A percentile compares a stretch with the other conserved stretches of the same genome.
These are phyloP conservation scores for Ganoderma sinense DNA, from an alignment of 1,284 basidiomycete genomes.

Conservation along the genomic window DNA sequence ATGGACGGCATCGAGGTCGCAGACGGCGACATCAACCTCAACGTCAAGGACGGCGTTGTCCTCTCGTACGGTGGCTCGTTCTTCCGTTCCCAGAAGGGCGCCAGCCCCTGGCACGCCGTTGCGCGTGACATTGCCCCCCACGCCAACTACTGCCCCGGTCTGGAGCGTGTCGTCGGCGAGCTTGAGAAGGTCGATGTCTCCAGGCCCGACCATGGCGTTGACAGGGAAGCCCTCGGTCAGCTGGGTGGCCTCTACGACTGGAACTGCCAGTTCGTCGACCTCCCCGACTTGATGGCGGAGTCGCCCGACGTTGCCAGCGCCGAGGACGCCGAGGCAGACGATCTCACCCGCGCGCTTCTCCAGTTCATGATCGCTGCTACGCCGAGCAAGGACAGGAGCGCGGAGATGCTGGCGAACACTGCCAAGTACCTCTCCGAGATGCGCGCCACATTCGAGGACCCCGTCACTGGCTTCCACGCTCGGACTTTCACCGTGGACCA, in stretches of 20 bases:
- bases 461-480: slow-evolving; percentile 57
- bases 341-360: slow-evolving; percentile 66
- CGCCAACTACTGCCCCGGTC: slow-evolving; percentile 59
- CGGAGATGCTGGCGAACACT: slow-evolving; percentile 62
- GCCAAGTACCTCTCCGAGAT: slow-evolving; percentile 60
- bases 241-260: too few relatives aligned
- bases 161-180: slow-evolving; percentile 48
- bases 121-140: slow-evolving; percentile 56
- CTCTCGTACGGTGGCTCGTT: too few relatives aligned
- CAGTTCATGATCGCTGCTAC: slow-evolving; percentile 83
- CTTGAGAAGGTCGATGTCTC: slow-evolving; percentile 24
- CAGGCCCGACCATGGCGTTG: slow-evolving; percentile 39
- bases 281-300: slow-evolving; percentile 42
- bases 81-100: slow-evolving; percentile 57
- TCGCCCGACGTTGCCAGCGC: slow-evolving; percentile 28
- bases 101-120: slow-evolving; percentile 45
- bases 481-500: slow-evolving; percentile 52
- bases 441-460: slow-evolving; percentile 52
- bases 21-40: too few relatives aligned
- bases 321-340: slow-evolving; percentile 40
- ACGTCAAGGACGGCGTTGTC: too few relatives aligned
- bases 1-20: too few relatives aligned
- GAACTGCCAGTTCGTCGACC: slow-evolving; percentile 61
- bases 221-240: slow-evolving; percentile 38
- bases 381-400: slow-evolving; percentile 56